A percentile compares a stretch with the other conserved stretches of the same genome.
These are phyloP conservation scores for Roridomyces roridus DNA, from an alignment of 768 basidiomycete genomes.

Conservation along the genomic window DNA sequence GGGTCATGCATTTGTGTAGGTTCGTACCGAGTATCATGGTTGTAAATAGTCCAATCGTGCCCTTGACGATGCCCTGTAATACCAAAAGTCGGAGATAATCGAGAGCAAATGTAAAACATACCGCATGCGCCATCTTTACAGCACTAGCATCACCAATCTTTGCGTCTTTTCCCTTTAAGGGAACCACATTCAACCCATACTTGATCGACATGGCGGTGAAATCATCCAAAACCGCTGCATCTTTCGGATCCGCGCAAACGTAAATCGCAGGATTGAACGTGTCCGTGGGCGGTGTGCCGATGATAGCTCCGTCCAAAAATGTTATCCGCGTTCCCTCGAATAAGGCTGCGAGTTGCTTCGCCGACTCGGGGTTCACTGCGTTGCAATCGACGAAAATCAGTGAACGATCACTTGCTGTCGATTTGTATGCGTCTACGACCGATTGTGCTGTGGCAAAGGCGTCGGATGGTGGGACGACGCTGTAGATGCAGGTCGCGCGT, in stretches of 20 bases:
- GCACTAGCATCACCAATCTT: slow-evolving; percentile 56
- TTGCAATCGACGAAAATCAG: slow-evolving; percentile 52
- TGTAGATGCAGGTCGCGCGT: slow-evolving; percentile 46
- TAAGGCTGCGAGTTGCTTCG: slow-evolving; percentile 42
- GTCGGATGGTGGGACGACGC: slow-evolving; percentile 53
- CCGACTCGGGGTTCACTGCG: slow-evolving; percentile 49
- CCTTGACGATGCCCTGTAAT: slow-evolving; percentile 51
- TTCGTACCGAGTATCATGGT: slow-evolving; percentile 50
- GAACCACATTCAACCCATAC: slow-evolving; percentile 46
- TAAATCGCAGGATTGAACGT: slow-evolving; percentile 52
- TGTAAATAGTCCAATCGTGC: slow-evolving; percentile 44
- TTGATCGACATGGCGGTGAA: slow-evolving; percentile 38
- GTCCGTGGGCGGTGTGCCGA: slow-evolving; percentile 49
- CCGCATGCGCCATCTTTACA: slow-evolving; percentile 57
- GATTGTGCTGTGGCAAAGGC: slow-evolving; percentile 40
- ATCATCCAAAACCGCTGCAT: slow-evolving; percentile 36
- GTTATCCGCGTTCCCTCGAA: slow-evolving; percentile 42
- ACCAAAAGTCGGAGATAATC: neutral
- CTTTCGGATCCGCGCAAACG: slow-evolving; percentile 40
- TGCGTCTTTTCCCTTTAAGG: slow-evolving; percentile 45
- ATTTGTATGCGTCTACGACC: slow-evolving; percentile 26
- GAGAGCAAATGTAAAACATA: slow-evolving; percentile 26
- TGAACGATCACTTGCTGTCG: neutral
- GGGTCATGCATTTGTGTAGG: no score
- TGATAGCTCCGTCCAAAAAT: slow-evolving; percentile 53